These are phyloP conservation scores for Herpomyces periplanetae DNA, from an alignment of 2,329 filamentous ascomycete genomes.

Conservation along the genomic window DNA sequence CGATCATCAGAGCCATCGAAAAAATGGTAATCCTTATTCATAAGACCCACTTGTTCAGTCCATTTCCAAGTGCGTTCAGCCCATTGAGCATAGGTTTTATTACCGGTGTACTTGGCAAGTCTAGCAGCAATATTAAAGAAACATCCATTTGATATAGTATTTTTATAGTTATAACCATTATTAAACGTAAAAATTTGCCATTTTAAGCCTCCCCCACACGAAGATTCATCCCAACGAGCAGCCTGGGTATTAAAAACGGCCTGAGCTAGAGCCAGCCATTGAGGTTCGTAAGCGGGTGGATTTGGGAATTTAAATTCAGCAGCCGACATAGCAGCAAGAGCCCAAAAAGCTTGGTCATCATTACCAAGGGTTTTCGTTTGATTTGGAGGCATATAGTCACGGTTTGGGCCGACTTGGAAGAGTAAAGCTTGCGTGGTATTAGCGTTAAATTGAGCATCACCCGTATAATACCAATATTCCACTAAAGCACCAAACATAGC, in stretches of 20 bases:
- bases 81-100: conserved; percentile 23
- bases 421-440: conserved; percentile 19
- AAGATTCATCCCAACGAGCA: conserved; percentile 22
- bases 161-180: conserved; percentile 45
- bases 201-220: conserved; percentile 28
- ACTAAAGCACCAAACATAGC: conserved; percentile 28
- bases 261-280: conserved; percentile 23
- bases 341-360: conserved; percentile 37
- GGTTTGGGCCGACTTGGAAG: conserved; percentile 27
- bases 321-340: conserved; percentile 22
- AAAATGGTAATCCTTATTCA: conserved; percentile 15
- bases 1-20: conserved; percentile 18
- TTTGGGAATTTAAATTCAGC: conserved; percentile 26
- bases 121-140: conserved; percentile 37
- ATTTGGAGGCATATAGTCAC: conserved; percentile 33
- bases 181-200: conserved; percentile 53
- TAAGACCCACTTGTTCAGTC: conserved; percentile 15
- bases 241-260: conserved; percentile 33
- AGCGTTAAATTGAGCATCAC: conserved; percentile 20
- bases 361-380: conserved; percentile 24
- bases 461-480: conserved; percentile 54
- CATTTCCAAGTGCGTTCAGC: conserved; percentile 25
- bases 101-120: conserved; percentile 13
- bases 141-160: conserved; percentile 38
- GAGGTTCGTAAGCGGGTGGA: conserved; percentile 13